Base-by-base conservation (phyloP, 1,284 basidiomycete species). In the Fomitiporia mediterranea region DNA sequence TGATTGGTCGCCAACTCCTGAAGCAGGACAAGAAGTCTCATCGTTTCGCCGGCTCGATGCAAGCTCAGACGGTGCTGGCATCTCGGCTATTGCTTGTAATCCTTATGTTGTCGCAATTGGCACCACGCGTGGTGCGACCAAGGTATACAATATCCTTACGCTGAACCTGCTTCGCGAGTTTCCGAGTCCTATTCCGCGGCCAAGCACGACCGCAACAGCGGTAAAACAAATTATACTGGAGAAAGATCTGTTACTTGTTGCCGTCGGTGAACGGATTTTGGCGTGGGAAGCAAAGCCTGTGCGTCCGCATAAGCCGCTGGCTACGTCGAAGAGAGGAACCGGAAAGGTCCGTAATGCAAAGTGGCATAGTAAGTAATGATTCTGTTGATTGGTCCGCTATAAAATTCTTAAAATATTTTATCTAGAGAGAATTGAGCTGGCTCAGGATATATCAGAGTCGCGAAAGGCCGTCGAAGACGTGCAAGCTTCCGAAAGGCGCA, bases 71-170 rank as follows among this genome's bases (percentile, higher is more conserved):
- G 70, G 72, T 42, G 80, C 78, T 0, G 71, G 73, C 0, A 74
- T 91, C 23, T 84, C 81, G 2, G 76, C 82, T 5, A 70, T 91
- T n/a, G 74, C 80, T 0, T 82, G 82, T 74, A 83, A 81, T 58
- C 70, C 76, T 0, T 64, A 76, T 8, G 72, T 81, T 2, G 70
- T 89, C 42, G 77, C 82, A 23, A 83, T 84, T 0, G 86, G 89
- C 28, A 84, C 83, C 13, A 74, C 79, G 1, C 72, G 76, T 6
- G 91, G 92, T 2, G 73, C 74, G 2, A 77, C 86, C 17, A 76
- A 74, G 19, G 75, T 86, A 9, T 89, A 83, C 71, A 86, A 92
- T 62, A 76, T 81, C 1, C 73, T 92, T 53, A 84, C 82, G 0
- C 77, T 87, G 52, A 73, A 72, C 15, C 74, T 70, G 3, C 68